Conservation (phyloP, 2,329 filamentous ascomycete genomes). For the Intubia oerlemansii region DNA sequence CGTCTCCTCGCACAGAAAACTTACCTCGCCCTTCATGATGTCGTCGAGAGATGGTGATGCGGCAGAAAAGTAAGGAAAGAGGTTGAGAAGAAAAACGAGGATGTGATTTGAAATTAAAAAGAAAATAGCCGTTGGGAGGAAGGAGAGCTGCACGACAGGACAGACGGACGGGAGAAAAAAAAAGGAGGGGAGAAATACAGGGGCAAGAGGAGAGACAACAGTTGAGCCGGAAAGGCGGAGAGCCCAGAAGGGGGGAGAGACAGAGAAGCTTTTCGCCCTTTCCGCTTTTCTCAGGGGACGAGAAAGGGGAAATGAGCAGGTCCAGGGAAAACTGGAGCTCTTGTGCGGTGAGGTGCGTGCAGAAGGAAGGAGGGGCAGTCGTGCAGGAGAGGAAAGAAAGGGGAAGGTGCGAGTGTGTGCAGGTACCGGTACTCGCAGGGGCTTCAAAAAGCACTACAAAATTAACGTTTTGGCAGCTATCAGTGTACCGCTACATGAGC, state of each 20-base stretch:
- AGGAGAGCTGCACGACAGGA: neutral
- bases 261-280: too few relatives aligned
- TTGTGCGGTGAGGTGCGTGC: slow-evolving; percentile 7
- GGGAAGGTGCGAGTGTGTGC: neutral
- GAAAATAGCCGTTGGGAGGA: slow-evolving; percentile 1
- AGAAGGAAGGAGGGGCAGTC: neutral
- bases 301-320: too few relatives aligned
- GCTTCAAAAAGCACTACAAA: too few relatives aligned
- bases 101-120: too few relatives aligned
- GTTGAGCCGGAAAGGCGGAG: neutral
- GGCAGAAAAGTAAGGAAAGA: too few relatives aligned
- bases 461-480: too few relatives aligned
- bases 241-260: slow-evolving; percentile 1
- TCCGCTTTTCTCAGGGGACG: too few relatives aligned
- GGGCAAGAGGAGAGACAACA: neutral
- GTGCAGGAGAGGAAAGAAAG: neutral
- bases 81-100: too few relatives aligned
- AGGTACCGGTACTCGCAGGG: neutral
- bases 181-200: slow-evolving; percentile 1
- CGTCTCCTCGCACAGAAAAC: too few relatives aligned
- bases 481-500: too few relatives aligned
- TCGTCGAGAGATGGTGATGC: too few relatives aligned
- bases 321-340: neutral
- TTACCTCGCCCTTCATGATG: too few relatives aligned
- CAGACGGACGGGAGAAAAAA: slow-evolving; percentile 1